A percentile compares a stretch with the other conserved stretches of the same genome.
Conservation (phyloP, 2,329 filamentous ascomycete species). For the Mollisiaceae sp. region DNA sequence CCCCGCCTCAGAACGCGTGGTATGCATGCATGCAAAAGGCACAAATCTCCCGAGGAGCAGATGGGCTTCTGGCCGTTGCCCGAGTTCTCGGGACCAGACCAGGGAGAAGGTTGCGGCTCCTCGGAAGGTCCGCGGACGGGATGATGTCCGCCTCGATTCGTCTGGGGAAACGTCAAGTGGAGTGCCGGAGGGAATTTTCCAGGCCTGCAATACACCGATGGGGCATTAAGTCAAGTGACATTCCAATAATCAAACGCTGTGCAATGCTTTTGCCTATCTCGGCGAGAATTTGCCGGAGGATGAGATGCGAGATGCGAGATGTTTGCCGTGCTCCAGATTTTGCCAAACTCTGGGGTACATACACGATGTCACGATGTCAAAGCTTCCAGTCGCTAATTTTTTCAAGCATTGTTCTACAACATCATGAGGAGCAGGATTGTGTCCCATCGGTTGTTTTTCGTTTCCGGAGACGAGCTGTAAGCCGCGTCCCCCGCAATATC, state of each 20-base stretch:
- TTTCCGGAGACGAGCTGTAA: background rate
- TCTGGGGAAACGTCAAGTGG: background rate
- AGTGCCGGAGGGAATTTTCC: background rate
- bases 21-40: background rate
- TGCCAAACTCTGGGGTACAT: constrained; percentile 6
- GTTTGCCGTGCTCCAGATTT: background rate
- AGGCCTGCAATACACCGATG: background rate
- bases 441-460: background rate
- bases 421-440: background rate
- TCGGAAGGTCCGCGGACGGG: background rate
- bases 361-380: background rate
- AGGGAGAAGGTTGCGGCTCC: background rate
- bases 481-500: background rate
- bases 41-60: background rate
- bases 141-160: background rate
- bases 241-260: background rate
- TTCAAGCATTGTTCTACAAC: background rate
- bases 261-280: background rate
- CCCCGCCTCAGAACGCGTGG: background rate
- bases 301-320: background rate
- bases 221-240: background rate
- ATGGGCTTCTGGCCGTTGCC: background rate
- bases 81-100: background rate
- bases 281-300: constrained; percentile 1
- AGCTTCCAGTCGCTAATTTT: background rate